Evolutionary conservation across 176 grass and related monocot species (phyloP), one percentile per base, ranked within the genome.

Genomic region (Musa troglodytarum): DNA sequence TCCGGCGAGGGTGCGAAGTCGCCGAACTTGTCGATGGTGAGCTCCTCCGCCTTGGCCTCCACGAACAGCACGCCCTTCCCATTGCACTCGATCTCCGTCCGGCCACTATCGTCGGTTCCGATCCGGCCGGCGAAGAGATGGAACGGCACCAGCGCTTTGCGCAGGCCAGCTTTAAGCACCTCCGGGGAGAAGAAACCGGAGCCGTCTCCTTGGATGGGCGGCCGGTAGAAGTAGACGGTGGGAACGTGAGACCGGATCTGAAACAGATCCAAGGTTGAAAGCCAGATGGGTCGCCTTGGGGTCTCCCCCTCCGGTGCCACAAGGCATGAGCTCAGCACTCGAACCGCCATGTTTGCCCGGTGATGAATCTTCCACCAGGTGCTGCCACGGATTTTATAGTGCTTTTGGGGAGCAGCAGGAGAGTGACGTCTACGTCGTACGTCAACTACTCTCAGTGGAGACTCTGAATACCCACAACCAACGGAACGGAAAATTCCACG

Each of bases 241-340:
- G 85, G 79, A 8, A 83, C 91, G 88, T 89, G 88, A 55, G 72
- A 65, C 17, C 79, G 82, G 53, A 77, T 74, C 52, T 80, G 70
- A 17, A 85, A 81, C 15, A 87, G 83, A 76, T 96, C 92, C 2
- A 91, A 81, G 68, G 88, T 91, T 24, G 88, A 96, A 1, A 96
- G 74, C 83, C 81, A 84, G 8, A 88, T 78, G 26, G 20, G 23
- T 68, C 76, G 85, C 17, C 49, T 87, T 50, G 82, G 92, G 10
- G 88, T 91, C 61, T 73, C 79, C 65, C 85, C 83, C 63, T 79
- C 76, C 34, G 92, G 88, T 63, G 68, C 50, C 53, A 96, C 86
- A 17, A 96, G 23, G 65, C 76, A 70, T 52, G 82, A 84, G 66
- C 88, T 84, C 69, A 91, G 29, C 64, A 89, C 78, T 76, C 52